Evolutionary conservation across 2,329 filamentous ascomycete species (phyloP).

Genomic region (Ophiocordyceps polyrhachis-furcata): DNA sequence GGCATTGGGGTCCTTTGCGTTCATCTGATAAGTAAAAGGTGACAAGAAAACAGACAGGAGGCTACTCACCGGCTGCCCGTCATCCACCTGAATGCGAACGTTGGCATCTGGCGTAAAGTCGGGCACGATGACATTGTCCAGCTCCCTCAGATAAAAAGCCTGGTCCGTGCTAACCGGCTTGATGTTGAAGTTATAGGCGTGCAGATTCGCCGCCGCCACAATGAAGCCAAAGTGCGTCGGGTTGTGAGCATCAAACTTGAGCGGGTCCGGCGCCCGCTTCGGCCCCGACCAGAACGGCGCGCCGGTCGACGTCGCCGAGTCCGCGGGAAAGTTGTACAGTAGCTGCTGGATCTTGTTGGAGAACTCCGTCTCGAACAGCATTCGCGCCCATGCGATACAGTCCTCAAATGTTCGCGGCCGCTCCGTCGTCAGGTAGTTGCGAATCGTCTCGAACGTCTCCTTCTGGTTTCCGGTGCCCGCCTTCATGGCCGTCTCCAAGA

Average conservation of each 20-base stretch:
- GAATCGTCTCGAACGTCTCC: conserved; percentile 75
- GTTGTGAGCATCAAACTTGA: conserved; percentile 77
- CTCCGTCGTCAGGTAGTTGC: conserved; percentile 78
- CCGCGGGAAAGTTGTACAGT: conserved; percentile 92
- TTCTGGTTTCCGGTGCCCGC: conserved; percentile 93
- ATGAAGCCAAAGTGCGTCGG: conserved; percentile 77
- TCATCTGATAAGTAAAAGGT: background rate
- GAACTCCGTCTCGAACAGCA: conserved; percentile 90
- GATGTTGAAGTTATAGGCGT: conserved; percentile 96
- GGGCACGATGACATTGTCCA: conserved; percentile 86
- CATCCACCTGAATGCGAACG: conserved; percentile 93
- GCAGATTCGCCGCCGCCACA: conserved; percentile 73
- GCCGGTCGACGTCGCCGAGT: conserved; percentile 71
- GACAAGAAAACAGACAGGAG: background rate
- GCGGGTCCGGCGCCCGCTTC: conserved; percentile 81
- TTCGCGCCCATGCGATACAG: conserved; percentile 87
- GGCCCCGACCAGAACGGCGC: conserved; percentile 96
- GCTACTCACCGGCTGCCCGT: conserved; percentile 56
- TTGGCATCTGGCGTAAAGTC: conserved; percentile 81
- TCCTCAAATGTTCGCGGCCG: conserved; percentile 88
- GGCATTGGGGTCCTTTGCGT: conserved; percentile 62
- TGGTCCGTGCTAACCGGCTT: conserved; percentile 56
- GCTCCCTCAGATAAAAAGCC: conserved; percentile 55
- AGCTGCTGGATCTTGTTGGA: conserved; percentile 93
- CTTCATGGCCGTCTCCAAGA: conserved; percentile 70